These are phyloP conservation scores for Pichia nanzhaoensis DNA, from an alignment of 805 yeast genomes.

Conservation along the genomic window DNA sequence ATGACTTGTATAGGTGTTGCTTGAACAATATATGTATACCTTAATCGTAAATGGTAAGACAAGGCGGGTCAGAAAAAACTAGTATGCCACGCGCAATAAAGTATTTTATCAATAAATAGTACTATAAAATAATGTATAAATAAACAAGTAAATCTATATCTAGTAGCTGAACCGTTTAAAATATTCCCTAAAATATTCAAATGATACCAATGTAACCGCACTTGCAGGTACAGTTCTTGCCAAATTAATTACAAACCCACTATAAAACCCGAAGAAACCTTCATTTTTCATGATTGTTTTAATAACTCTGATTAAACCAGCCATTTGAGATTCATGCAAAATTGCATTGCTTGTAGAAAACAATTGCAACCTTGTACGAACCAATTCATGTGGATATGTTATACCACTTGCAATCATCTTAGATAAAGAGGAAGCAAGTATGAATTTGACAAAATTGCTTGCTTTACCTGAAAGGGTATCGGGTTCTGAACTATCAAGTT, in stretches of 20 bases:
- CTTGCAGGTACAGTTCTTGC: constrained; percentile 90
- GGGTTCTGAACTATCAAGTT: constrained; percentile 14
- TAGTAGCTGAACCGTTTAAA: constrained; percentile 27
- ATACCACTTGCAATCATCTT: constrained; percentile 84
- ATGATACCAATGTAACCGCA: constrained; percentile 91
- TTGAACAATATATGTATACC: too few relatives aligned
- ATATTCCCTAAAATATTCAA: constrained; percentile 67
- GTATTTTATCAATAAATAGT: too few relatives aligned
- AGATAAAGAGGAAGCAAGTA: constrained; percentile 68
- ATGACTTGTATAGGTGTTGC: too few relatives aligned
- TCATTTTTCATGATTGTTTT: constrained; percentile 49
- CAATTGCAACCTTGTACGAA: constrained; percentile 86
- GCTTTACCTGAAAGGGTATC: constrained; percentile 5
- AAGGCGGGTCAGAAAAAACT: too few relatives aligned
- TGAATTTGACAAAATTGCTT: constrained; percentile 35
- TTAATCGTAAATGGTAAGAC: too few relatives aligned
- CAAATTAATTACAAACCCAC: constrained; percentile 81
- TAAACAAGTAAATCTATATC: neutral
- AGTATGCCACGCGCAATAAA: too few relatives aligned
- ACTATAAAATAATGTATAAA: neutral
- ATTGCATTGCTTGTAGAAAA: constrained; percentile 16
- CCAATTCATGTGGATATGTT: constrained; percentile 93
- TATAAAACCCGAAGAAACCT: constrained; percentile 78
- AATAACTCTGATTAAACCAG: constrained; percentile 27
- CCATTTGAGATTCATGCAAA: constrained; percentile 23